These are phyloP conservation scores for Pichia cephalocereana DNA, from an alignment of 805 yeast genomes.

Conservation along the genomic window DNA sequence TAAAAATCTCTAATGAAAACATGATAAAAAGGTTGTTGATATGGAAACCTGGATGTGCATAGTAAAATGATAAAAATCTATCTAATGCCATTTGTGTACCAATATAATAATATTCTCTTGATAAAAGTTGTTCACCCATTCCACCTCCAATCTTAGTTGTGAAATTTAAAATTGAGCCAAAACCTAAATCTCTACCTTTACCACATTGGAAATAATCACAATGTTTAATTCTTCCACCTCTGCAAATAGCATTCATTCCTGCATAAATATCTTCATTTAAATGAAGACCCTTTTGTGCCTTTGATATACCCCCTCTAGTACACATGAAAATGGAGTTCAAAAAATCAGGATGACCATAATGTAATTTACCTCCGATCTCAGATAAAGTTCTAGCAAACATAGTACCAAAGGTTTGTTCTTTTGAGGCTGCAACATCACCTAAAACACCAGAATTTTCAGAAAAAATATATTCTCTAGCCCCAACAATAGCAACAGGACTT, in stretches of 20 bases:
- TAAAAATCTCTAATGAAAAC: conserved; percentile 77
- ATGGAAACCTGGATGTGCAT: conserved; percentile 97
- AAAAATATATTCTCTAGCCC: conserved; percentile 92
- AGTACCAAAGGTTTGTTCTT: conserved; percentile 95
- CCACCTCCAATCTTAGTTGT: conserved; percentile 97
- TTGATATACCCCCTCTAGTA: conserved; percentile 91
- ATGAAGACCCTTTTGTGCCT: conserved; percentile 90
- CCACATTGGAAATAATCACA: conserved; percentile 97
- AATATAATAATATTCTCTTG: conserved; percentile 83
- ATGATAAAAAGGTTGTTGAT: conserved; percentile 83
- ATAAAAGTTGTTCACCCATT: conserved; percentile 93
- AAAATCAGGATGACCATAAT: conserved; percentile 96
- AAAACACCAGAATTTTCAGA: conserved; percentile 87
- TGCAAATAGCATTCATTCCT: conserved; percentile 79
- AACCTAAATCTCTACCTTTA: conserved; percentile 92
- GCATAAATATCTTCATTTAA: conserved; percentile 94
- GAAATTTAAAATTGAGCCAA: conserved; percentile 84
- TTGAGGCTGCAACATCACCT: conserved; percentile 96
- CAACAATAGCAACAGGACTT: conserved; percentile 79
- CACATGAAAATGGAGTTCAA: conserved; percentile 86
- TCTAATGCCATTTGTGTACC: conserved; percentile 89
- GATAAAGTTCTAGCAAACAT: conserved; percentile 89
- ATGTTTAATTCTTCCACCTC: conserved; percentile 93
- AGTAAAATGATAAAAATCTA: conserved; percentile 83
- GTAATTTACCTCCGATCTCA: conserved; percentile 89